Base-by-base conservation (phyloP, 2,329 filamentous ascomycete species). In the Chrysoporthe deuterocubensis region DNA sequence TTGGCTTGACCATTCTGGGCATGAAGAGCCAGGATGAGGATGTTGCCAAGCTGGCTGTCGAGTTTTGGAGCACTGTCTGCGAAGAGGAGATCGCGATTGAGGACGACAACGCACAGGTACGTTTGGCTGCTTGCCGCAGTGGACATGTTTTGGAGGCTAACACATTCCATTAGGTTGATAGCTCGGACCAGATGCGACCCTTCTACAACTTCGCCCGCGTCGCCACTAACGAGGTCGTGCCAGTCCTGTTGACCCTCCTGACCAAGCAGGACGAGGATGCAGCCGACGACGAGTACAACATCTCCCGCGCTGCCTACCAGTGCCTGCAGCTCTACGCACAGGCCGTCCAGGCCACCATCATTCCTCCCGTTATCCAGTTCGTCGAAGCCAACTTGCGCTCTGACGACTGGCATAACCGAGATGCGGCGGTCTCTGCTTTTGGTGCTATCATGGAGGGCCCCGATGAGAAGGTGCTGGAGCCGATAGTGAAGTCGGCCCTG, bases 31-130 rank as follows among this genome's bases (percentile, higher is more conserved):
- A 94, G 8, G 96, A 99, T 74, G 96, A 99, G 80, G 96, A 99
- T 78, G 96, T 99, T 65, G 92, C 96, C 71, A 99, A 99, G 86
- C 87, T 99, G 67, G 96, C 96, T 48, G 94, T 99, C 73, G 96
- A 99, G 79, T 99, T 99, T 83, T 99, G 96, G 96, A 98, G 95
- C 84, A 97, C 96, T n/a, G 96, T 99, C 61, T 99, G 96, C 80
- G 96, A 99, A 79, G 96, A 99, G 82, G 96, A 99, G 81, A 95
- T 97, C 74, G 91, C 91, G 72, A 98, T 99, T 75, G 96, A 99
- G 77, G 96, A 99, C 76, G 96, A 99, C 80, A 99, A 99, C 79
- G 87, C 89, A 72, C 89, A 92, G 81, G 89, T 92, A 82, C 73
- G 82, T 79, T 63, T 63, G 9, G 50, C 32, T 6, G 34, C 44